Evolutionary conservation across 106 monocot species (phyloP).

Genomic region (Vanilla planifolia): DNA sequence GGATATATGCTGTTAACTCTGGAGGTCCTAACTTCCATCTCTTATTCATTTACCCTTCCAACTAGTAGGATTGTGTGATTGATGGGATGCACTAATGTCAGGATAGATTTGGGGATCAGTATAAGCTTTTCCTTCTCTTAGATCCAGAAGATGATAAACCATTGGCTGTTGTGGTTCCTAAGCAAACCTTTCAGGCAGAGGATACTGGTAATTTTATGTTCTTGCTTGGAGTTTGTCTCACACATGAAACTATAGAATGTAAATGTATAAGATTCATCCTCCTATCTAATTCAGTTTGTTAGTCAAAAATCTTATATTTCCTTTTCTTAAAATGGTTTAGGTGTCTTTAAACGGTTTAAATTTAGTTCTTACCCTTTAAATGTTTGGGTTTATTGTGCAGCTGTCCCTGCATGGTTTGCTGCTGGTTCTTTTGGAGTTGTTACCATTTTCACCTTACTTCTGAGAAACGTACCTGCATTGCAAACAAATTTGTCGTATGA

Average conservation of each 20-base stretch:
- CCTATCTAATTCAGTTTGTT: too few species aligned
- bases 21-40: not conserved
- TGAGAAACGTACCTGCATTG: conserved; percentile 84
- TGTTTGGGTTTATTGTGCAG: conserved; percentile 42
- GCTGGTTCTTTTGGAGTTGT: conserved; percentile 87
- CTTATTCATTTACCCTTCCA: not conserved
- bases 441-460: conserved; percentile 84
- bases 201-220: conserved; percentile 55
- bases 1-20: not conserved
- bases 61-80: conserved; percentile 2
- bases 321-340: too few species aligned
- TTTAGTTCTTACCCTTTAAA: not conserved
- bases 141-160: conserved; percentile 95
- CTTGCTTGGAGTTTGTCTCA: too few species aligned
- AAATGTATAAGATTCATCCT: too few species aligned
- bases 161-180: conserved; percentile 85
- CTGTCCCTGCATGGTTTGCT: conserved; percentile 95
- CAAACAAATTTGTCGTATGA: conserved; percentile 86
- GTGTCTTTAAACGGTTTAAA: too few species aligned
- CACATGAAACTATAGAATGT: too few species aligned
- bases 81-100: conserved; percentile 44
- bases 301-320: too few species aligned
- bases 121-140: conserved; percentile 80
- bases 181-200: conserved; percentile 55
- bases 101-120: conserved; percentile 93